A percentile compares a stretch with the other conserved stretches of the same genome.
Conservation (phyloP, 352 stramenopile species). For the Globisporangium irregulare region DNA sequence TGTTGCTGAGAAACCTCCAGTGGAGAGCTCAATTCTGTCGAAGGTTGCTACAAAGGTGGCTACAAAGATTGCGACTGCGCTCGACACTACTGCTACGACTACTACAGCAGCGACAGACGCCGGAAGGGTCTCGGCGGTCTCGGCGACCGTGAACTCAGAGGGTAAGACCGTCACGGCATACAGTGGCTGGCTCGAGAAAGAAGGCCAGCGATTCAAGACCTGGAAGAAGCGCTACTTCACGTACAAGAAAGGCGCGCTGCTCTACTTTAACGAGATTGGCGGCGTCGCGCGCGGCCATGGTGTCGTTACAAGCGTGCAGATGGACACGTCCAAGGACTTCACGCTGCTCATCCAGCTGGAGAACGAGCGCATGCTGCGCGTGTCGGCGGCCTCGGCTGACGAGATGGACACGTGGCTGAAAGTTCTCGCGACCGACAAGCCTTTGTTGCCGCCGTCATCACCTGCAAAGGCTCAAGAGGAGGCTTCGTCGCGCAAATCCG, state of each 20-base stretch:
- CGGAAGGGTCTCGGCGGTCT: conserved; percentile 5
- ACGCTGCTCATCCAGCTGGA: conserved; percentile 47
- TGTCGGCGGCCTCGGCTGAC: conserved; percentile 25
- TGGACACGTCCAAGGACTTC: conserved; percentile 46
- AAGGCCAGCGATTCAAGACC: conserved; percentile 71
- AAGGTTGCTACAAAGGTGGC: not conserved
- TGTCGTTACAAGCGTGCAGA: conserved; percentile 35
- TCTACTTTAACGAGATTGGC: conserved; percentile 68
- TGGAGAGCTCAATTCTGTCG: conserved; percentile 1
- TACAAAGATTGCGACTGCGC: not conserved
- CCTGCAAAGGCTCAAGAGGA: not conserved
- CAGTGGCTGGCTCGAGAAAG: conserved; percentile 77
- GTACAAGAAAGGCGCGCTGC: conserved; percentile 61
- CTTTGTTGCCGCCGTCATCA: not conserved
- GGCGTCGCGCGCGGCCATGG: conserved; percentile 60
- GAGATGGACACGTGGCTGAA: conserved; percentile 51
- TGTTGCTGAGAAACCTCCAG: not conserved
- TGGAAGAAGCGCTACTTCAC: conserved; percentile 80
- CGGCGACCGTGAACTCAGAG: conserved; percentile 19
- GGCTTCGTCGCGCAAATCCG: not conserved
- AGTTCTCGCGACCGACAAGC: conserved; percentile 25
- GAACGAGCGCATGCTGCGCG: conserved; percentile 31
- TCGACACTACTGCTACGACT: not conserved
- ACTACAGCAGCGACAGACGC: not conserved
- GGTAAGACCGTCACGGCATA: conserved; percentile 24